Base-by-base conservation (phyloP, 1,284 basidiomycete genomes). In the Lignosus rhinocerotis region DNA sequence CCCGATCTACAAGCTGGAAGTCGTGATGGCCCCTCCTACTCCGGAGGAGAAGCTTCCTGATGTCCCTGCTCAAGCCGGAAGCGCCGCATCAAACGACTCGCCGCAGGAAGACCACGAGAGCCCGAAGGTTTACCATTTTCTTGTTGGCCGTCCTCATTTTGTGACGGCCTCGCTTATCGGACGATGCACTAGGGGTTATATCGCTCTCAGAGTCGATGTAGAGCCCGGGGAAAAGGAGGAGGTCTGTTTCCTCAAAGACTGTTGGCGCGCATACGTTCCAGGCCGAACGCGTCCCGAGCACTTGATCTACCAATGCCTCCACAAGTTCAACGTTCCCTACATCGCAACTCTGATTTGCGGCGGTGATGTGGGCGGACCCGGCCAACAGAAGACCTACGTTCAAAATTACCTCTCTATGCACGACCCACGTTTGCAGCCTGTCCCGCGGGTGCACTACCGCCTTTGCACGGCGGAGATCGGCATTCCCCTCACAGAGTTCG, bases 161-260 rank as follows among this genome's bases (percentile, higher is more conserved):
- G 31, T 42, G 4, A 21, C 52, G 1, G 48, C 51, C 8, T 17
- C 49, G 4, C 51, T 52, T 4, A 25, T 52, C 4, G 59, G 59
- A 3, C 39, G 55, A 10, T 55, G 55, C 53, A 60, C 59, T 8
- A 53, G 19, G 19, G 51, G 59, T 3, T 60, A 45, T 38, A 21
- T 47, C 12, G 59, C 59, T 16, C 54, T 34, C 43, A 44, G 56
- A 25, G 16, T 60, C 11, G 43, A 30, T 11, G 25, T 10, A 3
- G 17, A 30, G 16, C 5, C 41, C 7, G 42, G 25, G 38, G n/a
- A 8, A 3, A 48, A 30, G 6, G 8, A 31, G 17, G 4, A 16
- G 32, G 25, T 25, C 3, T 54, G 52, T 31, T 56, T 45, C 33
- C 32, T 60, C 7, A 60, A 60, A 34, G 59, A 60, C 45, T 55